Percentiles rank a stretch among this genome's conserved stretches.
phyloP scores from a whole-genome alignment of 2,329 filamentous ascomycete genomes.

The Diaporthe aspalathi region DNA sequence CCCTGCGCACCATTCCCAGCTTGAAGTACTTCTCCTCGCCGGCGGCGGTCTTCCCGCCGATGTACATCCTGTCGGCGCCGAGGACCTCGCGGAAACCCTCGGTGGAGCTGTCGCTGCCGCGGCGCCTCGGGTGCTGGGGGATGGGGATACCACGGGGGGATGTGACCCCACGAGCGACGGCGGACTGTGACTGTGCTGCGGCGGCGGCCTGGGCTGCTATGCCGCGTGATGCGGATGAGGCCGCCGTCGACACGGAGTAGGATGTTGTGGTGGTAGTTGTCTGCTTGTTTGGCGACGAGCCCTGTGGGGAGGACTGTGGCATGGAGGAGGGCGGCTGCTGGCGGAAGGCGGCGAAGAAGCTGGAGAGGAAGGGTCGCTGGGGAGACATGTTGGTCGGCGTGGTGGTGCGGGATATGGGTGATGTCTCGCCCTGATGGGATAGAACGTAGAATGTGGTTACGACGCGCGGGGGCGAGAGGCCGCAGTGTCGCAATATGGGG shows the following conservation, averaged over 20 bases:
- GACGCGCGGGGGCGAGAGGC: slow-evolving; percentile 2
- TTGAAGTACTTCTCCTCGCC: slow-evolving; percentile 89
- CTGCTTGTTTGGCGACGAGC: slow-evolving; percentile 54
- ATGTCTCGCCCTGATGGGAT: background rate
- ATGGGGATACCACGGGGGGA: slow-evolving; percentile 52
- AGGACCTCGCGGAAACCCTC: slow-evolving; percentile 81
- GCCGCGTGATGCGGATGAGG: slow-evolving; percentile 44
- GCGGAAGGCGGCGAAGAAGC: slow-evolving; percentile 67
- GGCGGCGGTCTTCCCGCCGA: slow-evolving; percentile 78
- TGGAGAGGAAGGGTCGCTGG: slow-evolving; percentile 67
- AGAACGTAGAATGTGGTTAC: no score
- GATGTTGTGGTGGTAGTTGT: slow-evolving; percentile 43
- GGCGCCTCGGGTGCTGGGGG: slow-evolving; percentile 56
- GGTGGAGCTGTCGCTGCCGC: slow-evolving; percentile 79
- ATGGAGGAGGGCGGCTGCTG: slow-evolving; percentile 54
- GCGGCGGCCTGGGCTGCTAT: slow-evolving; percentile 48
- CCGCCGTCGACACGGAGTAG: slow-evolving; percentile 43
- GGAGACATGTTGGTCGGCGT: slow-evolving; percentile 58
- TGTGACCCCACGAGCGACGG: slow-evolving; percentile 27
- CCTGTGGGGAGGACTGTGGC: slow-evolving; percentile 38
- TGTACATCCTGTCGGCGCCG: slow-evolving; percentile 83
- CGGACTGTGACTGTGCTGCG: slow-evolving; percentile 41
- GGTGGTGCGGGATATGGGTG: slow-evolving; percentile 11
- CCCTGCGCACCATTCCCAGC: slow-evolving; percentile 78
- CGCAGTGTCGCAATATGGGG: background rate